Conservation (phyloP, 1,284 basidiomycete species). For the Trametes sp. region DNA sequence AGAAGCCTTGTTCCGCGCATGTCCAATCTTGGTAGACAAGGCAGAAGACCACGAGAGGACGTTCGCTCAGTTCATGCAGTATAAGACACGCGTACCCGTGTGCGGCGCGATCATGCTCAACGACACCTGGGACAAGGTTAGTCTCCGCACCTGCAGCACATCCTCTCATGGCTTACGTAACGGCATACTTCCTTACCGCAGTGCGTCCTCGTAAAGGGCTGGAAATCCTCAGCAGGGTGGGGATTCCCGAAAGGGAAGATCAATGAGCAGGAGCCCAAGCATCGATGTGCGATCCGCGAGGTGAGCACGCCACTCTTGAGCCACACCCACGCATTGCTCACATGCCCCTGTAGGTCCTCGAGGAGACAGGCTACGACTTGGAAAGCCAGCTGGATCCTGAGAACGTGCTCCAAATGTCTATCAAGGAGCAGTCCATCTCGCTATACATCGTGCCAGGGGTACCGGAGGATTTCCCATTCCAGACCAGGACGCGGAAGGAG, state of each 20-base stretch:
- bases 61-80: conserved; percentile 88
- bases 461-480: conserved; percentile 89
- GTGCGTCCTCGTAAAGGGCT: conserved; percentile 96
- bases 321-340: conserved; percentile 15
- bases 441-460: conserved; percentile 93
- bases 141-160: conserved; percentile 27
- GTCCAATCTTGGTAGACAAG: conserved; percentile 83
- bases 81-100: conserved; percentile 98
- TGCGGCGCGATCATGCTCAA: conserved; percentile 98
- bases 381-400: conserved; percentile 71
- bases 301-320: conserved; percentile 51
- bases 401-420: conserved; percentile 86
- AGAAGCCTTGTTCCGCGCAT: conserved; percentile 88
- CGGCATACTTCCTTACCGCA: conserved; percentile 42
- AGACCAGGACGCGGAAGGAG: conserved; percentile 96
- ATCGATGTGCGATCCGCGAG: conserved; percentile 90
- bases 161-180: conserved; percentile 28
- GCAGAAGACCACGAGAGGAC: conserved; percentile 82
- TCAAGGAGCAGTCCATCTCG: conserved; percentile 90
- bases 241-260: conserved; percentile 99
- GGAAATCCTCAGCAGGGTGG: conserved; percentile 97
- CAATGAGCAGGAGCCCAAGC: conserved; percentile 89
- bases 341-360: conserved; percentile 72
- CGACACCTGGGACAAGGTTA: conserved; percentile 90
- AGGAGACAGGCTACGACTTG: conserved; percentile 94